A percentile compares a stretch with the other conserved stretches of the same genome.
Conservation (phyloP, 495 filamentous ascomycete genomes). For the Trichoderma orchidacearum region DNA sequence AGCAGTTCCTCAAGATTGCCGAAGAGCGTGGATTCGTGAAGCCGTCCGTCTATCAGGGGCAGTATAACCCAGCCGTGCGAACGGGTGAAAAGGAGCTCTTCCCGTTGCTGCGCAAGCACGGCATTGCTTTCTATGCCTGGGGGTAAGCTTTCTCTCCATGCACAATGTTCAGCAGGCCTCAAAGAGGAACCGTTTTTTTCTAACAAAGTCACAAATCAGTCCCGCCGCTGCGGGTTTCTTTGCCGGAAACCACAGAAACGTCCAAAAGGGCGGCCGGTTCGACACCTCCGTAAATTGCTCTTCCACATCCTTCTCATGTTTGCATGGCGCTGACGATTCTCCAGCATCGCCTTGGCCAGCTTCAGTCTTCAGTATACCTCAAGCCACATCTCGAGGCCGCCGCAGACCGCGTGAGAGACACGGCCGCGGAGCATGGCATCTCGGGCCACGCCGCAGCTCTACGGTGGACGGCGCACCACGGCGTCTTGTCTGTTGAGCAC, state of each 20-base stretch:
- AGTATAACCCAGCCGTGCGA: not conserved
- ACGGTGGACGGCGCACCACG: conserved; percentile 71
- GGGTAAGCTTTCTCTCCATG: conserved; percentile 13
- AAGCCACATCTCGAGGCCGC: conserved; percentile 9
- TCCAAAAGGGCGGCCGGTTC: conserved; percentile 4
- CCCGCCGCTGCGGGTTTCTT: conserved; percentile 19
- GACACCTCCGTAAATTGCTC: conserved; percentile 5
- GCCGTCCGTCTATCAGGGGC: conserved; percentile 34
- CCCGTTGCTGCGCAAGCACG: conserved; percentile 26
- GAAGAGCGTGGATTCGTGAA: conserved; percentile 61
- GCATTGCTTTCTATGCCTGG: conserved; percentile 30
- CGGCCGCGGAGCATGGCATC: conserved; percentile 58
- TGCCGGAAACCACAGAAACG: conserved; percentile 8
- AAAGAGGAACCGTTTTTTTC: not conserved
- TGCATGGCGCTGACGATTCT: not conserved
- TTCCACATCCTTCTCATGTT: not conserved
- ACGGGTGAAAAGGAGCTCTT: conserved; percentile 27
- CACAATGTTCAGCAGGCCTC: too few relatives aligned
- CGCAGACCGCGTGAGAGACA: conserved; percentile 16
- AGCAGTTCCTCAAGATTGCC: conserved; percentile 71
- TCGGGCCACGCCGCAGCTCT: conserved; percentile 70
- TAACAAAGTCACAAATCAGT: conserved; percentile 3
- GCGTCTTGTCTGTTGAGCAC: conserved; percentile 52
- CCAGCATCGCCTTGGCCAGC: conserved; percentile 10
- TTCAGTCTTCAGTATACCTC: conserved; percentile 6